phyloP scores from a whole-genome alignment of 805 yeast genomes.

The Starmerella potacharoeniae region DNA sequence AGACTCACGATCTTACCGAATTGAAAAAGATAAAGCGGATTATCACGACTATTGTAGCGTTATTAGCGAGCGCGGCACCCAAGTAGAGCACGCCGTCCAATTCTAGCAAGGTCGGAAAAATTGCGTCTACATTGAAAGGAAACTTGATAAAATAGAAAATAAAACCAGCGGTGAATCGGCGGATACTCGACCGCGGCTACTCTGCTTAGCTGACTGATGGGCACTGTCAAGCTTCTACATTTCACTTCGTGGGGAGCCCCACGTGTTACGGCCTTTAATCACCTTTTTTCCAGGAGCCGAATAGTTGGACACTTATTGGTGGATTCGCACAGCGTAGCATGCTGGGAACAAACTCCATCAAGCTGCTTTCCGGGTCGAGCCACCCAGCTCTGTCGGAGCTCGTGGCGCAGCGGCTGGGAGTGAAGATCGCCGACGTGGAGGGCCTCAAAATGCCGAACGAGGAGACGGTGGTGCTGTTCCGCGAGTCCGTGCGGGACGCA shows the following conservation, averaged over 20 bases:
- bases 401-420: constrained; percentile 55
- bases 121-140: no score
- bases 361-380: constrained; percentile 58
- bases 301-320: background rate
- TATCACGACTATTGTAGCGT: no score
- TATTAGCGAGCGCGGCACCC: no score
- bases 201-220: no score
- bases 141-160: no score
- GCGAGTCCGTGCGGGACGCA: constrained; percentile 82
- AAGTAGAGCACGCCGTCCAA: no score
- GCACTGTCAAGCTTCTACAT: background rate
- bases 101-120: no score
- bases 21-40: no score
- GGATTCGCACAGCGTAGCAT: background rate
- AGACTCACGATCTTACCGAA: no score
- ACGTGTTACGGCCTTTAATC: background rate
- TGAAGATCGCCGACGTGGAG: constrained; percentile 60
- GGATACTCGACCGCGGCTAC: no score
- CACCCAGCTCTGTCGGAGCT: constrained; percentile 73
- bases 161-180: no score
- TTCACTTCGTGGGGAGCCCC: background rate
- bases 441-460: constrained; percentile 78
- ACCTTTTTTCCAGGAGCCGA: background rate
- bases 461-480: constrained; percentile 80
- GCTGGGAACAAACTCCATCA: constrained; percentile 30